phyloP scores from a whole-genome alignment of 2,329 filamentous ascomycete genomes.

The Monosporascus sp. region DNA sequence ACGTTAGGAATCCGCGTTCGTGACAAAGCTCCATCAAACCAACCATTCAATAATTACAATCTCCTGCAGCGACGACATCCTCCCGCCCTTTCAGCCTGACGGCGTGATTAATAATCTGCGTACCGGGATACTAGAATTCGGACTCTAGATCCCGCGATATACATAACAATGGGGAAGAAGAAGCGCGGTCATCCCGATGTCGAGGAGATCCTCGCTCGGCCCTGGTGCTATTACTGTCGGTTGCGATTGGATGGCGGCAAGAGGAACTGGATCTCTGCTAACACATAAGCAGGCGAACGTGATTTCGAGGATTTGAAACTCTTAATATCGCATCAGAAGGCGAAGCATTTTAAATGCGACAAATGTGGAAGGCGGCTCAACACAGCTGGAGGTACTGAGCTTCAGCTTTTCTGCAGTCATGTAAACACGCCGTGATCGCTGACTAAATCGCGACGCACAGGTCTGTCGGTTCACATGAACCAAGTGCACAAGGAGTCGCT shows the following conservation, averaged over 20 bases:
- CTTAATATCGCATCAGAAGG: conserved; percentile 93
- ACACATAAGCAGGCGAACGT: conserved; percentile 59
- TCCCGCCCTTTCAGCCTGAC: background rate
- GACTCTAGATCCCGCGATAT: background rate
- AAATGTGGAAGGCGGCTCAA: conserved; percentile 82
- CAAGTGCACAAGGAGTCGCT: conserved; percentile 97
- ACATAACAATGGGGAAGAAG: conserved; percentile 72
- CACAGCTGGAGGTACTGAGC: conserved; percentile 77
- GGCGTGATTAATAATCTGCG: background rate
- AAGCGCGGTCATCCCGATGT: conserved; percentile 81
- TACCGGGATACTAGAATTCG: background rate
- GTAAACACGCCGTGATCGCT: conserved; percentile 3
- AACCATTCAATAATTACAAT: background rate
- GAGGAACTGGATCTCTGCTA: conserved; percentile 15
- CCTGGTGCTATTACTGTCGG: conserved; percentile 97
- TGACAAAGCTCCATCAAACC: background rate
- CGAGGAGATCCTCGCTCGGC: conserved; percentile 79
- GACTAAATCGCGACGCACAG: conserved; percentile 37
- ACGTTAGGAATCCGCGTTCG: conserved; percentile 1
- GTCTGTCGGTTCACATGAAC: conserved; percentile 93
- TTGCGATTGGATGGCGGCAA: conserved; percentile 1
- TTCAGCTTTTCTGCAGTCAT: background rate
- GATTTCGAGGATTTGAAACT: conserved; percentile 98
- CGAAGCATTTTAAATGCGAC: conserved; percentile 99
- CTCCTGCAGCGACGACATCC: background rate